Evolutionary conservation across 2,329 filamentous ascomycete genomes (phyloP).

Genomic region (Pseudogymnoascus sp.): DNA sequence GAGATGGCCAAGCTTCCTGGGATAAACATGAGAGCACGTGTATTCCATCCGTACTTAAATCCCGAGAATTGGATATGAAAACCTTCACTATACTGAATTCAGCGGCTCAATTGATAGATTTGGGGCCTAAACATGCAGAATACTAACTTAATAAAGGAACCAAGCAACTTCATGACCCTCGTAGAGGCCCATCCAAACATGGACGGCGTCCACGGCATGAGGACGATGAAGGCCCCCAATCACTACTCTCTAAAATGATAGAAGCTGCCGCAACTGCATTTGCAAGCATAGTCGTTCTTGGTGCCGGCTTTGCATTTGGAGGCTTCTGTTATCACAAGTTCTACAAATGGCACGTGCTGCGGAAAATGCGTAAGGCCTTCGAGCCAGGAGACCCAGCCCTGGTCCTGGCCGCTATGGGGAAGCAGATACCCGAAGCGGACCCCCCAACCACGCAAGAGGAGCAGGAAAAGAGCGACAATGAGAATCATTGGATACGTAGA

Average conservation of each 20-base stretch:
- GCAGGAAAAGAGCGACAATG: slow-evolving; percentile 8
- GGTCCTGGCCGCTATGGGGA: slow-evolving; percentile 63
- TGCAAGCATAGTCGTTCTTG: slow-evolving; percentile 64
- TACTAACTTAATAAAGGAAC: not conserved
- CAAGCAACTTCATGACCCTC: slow-evolving; percentile 2
- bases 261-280: slow-evolving; percentile 69
- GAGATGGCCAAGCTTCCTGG: not conserved
- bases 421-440: slow-evolving; percentile 39
- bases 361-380: slow-evolving; percentile 90
- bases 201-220: not conserved
- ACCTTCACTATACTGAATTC: not conserved
- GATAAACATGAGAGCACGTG: not conserved
- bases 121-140: not conserved
- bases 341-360: slow-evolving; percentile 85
- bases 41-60: not conserved
- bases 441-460: slow-evolving; percentile 12
- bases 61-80: not conserved
- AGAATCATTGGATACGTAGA: slow-evolving; percentile 68
- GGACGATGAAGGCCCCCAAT: slow-evolving; percentile 14
- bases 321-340: slow-evolving; percentile 71
- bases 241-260: slow-evolving; percentile 48
- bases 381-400: slow-evolving; percentile 83
- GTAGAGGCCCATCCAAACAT: slow-evolving; percentile 1
- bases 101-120: not conserved
- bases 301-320: slow-evolving; percentile 53